Percentiles rank a stretch among this genome's conserved stretches.
These are phyloP conservation scores for Cryptosporidium baileyi DNA, from an alignment of 169 alveolate species.

Conservation along the genomic window DNA sequence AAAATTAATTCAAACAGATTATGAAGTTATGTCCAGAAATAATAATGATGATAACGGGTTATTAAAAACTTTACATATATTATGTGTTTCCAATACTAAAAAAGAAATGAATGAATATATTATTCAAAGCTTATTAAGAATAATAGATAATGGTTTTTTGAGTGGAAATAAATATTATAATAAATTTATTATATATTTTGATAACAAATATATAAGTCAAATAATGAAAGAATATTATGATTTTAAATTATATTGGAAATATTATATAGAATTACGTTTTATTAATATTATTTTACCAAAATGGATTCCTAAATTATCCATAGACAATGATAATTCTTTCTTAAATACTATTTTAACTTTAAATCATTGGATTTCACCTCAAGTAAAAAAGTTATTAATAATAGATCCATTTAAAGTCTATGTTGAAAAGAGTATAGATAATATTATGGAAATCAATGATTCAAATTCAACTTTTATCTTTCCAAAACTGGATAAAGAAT, in stretches of 20 bases:
- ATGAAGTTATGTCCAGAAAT: neutral
- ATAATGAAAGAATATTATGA: neutral
- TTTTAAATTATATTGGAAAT: slow-evolving; percentile 19
- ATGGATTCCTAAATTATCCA: slow-evolving; percentile 45
- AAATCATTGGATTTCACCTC: slow-evolving; percentile 20
- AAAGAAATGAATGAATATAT: neutral
- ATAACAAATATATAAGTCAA: slow-evolving; percentile 5
- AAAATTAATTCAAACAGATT: neutral
- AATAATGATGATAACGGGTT: neutral
- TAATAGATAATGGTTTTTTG: slow-evolving; percentile 25
- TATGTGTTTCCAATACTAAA: neutral
- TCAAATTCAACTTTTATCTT: neutral
- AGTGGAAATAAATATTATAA: neutral
- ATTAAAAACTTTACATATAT: neutral
- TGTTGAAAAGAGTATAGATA: neutral
- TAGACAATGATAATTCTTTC: neutral
- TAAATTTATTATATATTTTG: slow-evolving; percentile 25
- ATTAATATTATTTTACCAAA: slow-evolving; percentile 27
- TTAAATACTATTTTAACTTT: slow-evolving; percentile 7
- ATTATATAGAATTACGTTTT: neutral
- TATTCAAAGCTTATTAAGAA: neutral
- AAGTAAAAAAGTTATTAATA: neutral
- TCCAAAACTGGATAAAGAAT: neutral
- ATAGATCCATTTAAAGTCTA: slow-evolving; percentile 38
- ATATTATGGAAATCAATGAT: neutral